phyloP scores from a whole-genome alignment of 352 stramenopile species.

The Stramenopiles sp. region DNA sequence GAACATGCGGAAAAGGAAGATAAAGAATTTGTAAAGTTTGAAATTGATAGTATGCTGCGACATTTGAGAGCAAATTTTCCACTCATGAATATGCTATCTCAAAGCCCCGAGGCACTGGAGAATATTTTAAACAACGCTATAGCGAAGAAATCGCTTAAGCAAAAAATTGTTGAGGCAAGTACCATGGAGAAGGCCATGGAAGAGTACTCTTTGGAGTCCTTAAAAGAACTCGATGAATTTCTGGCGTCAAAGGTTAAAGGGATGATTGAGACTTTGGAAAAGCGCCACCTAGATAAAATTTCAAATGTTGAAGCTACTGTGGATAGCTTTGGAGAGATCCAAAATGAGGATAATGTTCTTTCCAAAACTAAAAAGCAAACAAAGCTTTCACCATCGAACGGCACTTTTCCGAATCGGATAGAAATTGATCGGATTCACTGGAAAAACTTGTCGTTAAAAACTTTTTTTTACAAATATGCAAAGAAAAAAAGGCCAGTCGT shows the following conservation, averaged over 20 bases:
- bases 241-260: background rate
- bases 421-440: background rate
- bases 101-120: background rate
- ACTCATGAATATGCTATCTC: background rate
- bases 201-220: background rate
- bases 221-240: background rate
- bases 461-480: conserved; percentile 4
- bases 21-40: background rate
- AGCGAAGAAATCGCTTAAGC: background rate
- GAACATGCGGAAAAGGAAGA: background rate
- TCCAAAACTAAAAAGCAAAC: no score
- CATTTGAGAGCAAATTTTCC: background rate
- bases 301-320: no score
- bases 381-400: no score
- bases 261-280: background rate
- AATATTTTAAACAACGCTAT: background rate
- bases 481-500: background rate
- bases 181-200: background rate
- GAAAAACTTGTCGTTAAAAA: background rate
- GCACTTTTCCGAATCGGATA: background rate
- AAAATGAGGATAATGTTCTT: no score
- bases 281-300: no score
- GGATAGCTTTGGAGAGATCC: no score
- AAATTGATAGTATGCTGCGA: background rate
- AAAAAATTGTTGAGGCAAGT: background rate